Base-by-base conservation (phyloP, 2,329 filamentous ascomycete genomes). In the Colletotrichum neosansevieriae region DNA sequence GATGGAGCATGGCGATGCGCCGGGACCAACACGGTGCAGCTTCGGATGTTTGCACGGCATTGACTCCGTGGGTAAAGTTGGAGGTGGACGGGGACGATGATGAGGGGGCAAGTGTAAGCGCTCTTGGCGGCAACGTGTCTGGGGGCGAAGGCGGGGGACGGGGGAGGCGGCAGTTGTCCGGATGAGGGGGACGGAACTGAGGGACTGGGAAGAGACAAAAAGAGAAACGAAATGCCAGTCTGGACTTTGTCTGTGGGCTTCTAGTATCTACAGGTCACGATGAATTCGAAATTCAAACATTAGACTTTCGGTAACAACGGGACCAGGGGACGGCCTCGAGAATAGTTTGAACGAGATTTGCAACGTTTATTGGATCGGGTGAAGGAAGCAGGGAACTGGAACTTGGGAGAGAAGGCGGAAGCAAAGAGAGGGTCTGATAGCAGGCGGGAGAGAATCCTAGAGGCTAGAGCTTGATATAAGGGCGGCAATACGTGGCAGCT, bases 51-150 rank as follows among this genome's bases (percentile, higher is more conserved):
- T 61, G 58, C 4, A 36, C 61, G 65, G 61, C 47, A 65, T 65
- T 60, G 65, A 58, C 24, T 49, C 58, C 47, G 56, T 15, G 58
- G 36, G 44, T 6, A 54, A 17, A 10, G 42, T 54, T 47, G 32
- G 3, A 34, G 19, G 19, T 50, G 47, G 21, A 45, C 19, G 38
- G 45, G 45, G 36, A 53, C n/a, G n/a, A 34, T 9, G 7, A 12
- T 32, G 21, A 36, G 24, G 29, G 54, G 65, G 65, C n/a, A 68
- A 21, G 65, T 68, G 61, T 38, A 68, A 68, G 65, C 65, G 65
- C 65, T 49, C 17, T 59, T 56, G 61, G 54, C 60, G 54, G 54
- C n/a, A 45, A 59, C 40, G 36, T 1, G 12, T 51, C 63, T 21
- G 40, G 15, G 3, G 13, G 17, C 15, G 19, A 56, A 34, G 50